These are phyloP conservation scores for Spergularia marina DNA, from an alignment of 148 eudicot genomes.

Conservation along the genomic window DNA sequence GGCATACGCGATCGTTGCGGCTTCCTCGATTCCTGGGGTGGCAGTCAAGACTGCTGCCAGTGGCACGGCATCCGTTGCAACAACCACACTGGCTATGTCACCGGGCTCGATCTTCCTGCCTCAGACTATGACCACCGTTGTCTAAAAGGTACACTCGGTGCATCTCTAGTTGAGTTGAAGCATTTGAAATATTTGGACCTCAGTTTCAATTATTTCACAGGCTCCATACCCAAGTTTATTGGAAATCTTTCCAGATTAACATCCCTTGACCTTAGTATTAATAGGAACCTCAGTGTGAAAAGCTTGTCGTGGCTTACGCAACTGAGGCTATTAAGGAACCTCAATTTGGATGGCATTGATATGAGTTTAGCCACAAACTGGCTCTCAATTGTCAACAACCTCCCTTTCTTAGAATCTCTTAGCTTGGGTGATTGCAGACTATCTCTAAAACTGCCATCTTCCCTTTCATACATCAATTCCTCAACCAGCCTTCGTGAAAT, in stretches of 20 bases:
- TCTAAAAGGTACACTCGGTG: slow-evolving; percentile 13
- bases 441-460: slow-evolving; percentile 4
- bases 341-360: not conserved
- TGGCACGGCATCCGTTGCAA: slow-evolving; percentile 16
- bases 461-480: slow-evolving; percentile 7
- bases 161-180: slow-evolving; percentile 7
- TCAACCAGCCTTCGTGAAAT: slow-evolving; percentile 4
- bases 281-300: not conserved
- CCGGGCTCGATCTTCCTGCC: slow-evolving; percentile 2
- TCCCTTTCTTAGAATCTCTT: slow-evolving; percentile 15
- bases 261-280: slow-evolving; percentile 4
- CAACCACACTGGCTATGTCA: slow-evolving; percentile 24
- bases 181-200: slow-evolving; percentile 20
- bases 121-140: not conserved
- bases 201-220: slow-evolving; percentile 9
- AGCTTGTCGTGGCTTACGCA: slow-evolving; percentile 4
- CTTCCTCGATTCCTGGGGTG: slow-evolving; percentile 14
- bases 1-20: slow-evolving; percentile 13
- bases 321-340: not conserved
- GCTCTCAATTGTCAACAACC: slow-evolving; percentile 9
- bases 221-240: slow-evolving; percentile 12
- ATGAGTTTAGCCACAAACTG: not conserved
- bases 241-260: slow-evolving; percentile 17
- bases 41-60: slow-evolving; percentile 14
- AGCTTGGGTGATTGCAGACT: not conserved